These are phyloP conservation scores for Mycena leptocephala DNA, from an alignment of 768 basidiomycete genomes.

Conservation along the genomic window DNA sequence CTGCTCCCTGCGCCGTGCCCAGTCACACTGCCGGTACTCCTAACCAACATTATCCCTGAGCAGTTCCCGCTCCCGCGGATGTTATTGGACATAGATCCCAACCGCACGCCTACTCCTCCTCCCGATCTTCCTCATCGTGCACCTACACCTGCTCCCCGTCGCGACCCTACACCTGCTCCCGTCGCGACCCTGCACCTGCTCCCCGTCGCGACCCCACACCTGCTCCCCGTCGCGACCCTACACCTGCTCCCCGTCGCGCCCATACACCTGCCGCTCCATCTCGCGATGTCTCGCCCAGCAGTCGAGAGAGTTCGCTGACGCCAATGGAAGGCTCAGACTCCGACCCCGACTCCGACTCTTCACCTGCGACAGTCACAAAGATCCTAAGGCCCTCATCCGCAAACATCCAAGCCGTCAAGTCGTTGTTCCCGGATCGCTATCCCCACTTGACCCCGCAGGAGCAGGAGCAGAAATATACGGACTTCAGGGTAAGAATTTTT, in stretches of 20 bases:
- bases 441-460: not conserved
- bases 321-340: not conserved
- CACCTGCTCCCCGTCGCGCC: not conserved
- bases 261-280: not conserved
- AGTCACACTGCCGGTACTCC: too few species aligned
- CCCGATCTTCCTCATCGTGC: too few species aligned
- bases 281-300: not conserved
- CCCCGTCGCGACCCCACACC: too few species aligned
- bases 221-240: not conserved
- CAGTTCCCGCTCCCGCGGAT: not conserved
- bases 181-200: too few species aligned
- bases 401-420: conserved; percentile 6
- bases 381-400: conserved; percentile 13
- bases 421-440: not conserved
- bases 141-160: too few species aligned
- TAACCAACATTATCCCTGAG: not conserved
- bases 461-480: not conserved
- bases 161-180: too few species aligned
- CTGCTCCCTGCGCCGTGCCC: too few species aligned
- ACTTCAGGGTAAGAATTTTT: conserved; percentile 4
- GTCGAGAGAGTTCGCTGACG: conserved; percentile 7
- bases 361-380: not conserved
- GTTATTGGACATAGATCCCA: not conserved
- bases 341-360: not conserved
- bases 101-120: too few species aligned